A percentile compares a stretch with the other conserved stretches of the same genome.
Evolutionary conservation across 805 yeast species (phyloP).

Genomic region (Saturnispora silvae): DNA sequence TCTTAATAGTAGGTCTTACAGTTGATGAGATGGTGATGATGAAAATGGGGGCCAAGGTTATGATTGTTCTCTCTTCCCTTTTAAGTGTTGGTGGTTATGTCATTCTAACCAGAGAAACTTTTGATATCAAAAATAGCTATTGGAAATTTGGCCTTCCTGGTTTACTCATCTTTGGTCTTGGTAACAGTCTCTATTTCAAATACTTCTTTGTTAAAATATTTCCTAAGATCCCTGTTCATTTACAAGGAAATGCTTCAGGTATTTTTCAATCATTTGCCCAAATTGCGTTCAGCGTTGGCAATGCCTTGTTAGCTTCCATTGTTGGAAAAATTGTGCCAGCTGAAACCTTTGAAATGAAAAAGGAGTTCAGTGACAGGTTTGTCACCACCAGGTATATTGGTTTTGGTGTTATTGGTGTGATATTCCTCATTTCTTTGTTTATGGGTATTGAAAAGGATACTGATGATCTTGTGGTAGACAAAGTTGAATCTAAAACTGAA

Average conservation of each 20-base stretch:
- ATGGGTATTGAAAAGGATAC: not conserved
- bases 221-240: constrained; percentile 15
- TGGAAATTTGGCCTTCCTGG: constrained; percentile 22
- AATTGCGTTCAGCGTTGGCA: constrained; percentile 12
- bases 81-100: constrained; percentile 11
- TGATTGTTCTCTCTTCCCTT: constrained; percentile 10
- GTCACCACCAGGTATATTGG: constrained; percentile 1
- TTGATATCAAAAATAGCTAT: constrained; percentile 12
- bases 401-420: not conserved
- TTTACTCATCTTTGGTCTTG: constrained; percentile 15
- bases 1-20: constrained; percentile 20
- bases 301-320: constrained; percentile 14
- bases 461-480: not conserved
- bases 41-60: constrained; percentile 17
- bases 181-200: constrained; percentile 25
- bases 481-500: not conserved
- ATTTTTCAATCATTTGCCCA: constrained; percentile 14
- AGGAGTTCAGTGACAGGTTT: constrained; percentile 5
- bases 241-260: constrained; percentile 16
- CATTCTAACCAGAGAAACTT: constrained; percentile 16
- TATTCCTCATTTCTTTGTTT: not conserved
- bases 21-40: constrained; percentile 11
- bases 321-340: constrained; percentile 10
- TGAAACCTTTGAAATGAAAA: not conserved
- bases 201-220: constrained; percentile 25